A percentile compares a stretch with the other conserved stretches of the same genome.
These are phyloP conservation scores for Biscogniauxia sp. DNA, from an alignment of 2,329 filamentous ascomycete species.

Conservation along the genomic window DNA sequence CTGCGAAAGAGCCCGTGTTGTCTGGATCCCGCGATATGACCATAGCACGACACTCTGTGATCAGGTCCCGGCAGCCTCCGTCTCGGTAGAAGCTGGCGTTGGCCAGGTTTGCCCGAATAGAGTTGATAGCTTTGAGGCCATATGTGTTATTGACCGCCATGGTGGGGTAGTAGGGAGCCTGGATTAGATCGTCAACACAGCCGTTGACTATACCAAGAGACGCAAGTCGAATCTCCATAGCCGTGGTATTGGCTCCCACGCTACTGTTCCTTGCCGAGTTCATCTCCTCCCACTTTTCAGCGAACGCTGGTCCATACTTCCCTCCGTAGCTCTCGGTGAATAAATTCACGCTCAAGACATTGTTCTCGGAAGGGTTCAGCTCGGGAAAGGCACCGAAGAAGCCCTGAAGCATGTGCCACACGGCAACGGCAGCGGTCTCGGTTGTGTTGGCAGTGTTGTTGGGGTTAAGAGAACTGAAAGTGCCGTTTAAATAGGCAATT, in stretches of 20 bases:
- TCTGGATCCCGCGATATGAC: slow-evolving; percentile 51
- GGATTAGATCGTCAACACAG: slow-evolving; percentile 62
- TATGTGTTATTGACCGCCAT: slow-evolving; percentile 67
- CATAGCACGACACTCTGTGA: slow-evolving; percentile 35
- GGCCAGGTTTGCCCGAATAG: slow-evolving; percentile 44
- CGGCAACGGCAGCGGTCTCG: slow-evolving; percentile 52
- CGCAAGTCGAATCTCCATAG: slow-evolving; percentile 52
- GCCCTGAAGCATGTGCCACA: slow-evolving; percentile 65
- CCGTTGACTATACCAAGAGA: slow-evolving; percentile 71
- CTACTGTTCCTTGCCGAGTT: slow-evolving; percentile 56
- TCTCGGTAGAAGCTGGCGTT: slow-evolving; percentile 39
- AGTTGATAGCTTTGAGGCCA: slow-evolving; percentile 52
- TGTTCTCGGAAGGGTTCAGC: slow-evolving; percentile 47
- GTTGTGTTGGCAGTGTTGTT: slow-evolving; percentile 55
- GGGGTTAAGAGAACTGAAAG: slow-evolving; percentile 56
- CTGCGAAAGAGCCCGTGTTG: slow-evolving; percentile 50
- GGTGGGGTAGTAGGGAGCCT: slow-evolving; percentile 54
- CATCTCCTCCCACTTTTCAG: slow-evolving; percentile 57
- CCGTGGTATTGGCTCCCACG: slow-evolving; percentile 35
- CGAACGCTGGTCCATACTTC: slow-evolving; percentile 66
- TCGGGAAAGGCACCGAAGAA: slow-evolving; percentile 59
- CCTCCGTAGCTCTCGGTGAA: slow-evolving; percentile 71
- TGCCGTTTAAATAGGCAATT: slow-evolving; percentile 28
- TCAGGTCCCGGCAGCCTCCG: slow-evolving; percentile 36
- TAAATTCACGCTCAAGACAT: slow-evolving; percentile 56